These are phyloP conservation scores for Ganoderma leucocontextum DNA, from an alignment of 1,284 basidiomycete species.

Conservation along the genomic window DNA sequence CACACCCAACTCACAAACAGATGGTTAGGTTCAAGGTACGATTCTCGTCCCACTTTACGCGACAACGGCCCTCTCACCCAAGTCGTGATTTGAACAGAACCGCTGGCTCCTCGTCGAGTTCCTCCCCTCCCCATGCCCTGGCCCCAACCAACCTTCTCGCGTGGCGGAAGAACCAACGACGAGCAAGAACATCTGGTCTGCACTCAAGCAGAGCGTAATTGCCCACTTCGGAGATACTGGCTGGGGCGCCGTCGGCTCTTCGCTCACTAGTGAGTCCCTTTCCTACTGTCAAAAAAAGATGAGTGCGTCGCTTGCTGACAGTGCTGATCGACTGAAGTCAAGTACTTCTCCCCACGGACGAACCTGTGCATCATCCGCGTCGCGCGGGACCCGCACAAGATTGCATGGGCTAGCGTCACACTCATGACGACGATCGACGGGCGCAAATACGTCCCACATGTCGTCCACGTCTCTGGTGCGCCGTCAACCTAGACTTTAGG, in stretches of 20 bases:
- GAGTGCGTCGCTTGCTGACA: neutral
- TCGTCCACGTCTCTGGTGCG: constrained; percentile 79
- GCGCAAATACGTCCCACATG: constrained; percentile 65
- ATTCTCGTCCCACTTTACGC: no score
- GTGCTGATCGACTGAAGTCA: constrained; percentile 57
- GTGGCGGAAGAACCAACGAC: constrained; percentile 33
- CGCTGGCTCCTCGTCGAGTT: constrained; percentile 83
- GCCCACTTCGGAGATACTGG: constrained; percentile 80
- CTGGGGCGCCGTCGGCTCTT: constrained; percentile 79
- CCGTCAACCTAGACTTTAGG: neutral
- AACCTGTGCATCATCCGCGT: constrained; percentile 82
- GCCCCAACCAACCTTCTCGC: constrained; percentile 13
- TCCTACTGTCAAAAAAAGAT: neutral
- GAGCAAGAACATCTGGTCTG: constrained; percentile 68
- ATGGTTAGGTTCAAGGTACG: constrained; percentile 70
- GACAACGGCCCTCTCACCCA: constrained; percentile 10
- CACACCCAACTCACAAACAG: neutral
- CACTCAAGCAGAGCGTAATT: constrained; percentile 75
- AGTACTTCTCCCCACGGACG: constrained; percentile 83
- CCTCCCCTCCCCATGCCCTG: constrained; percentile 49
- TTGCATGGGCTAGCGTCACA: constrained; percentile 78
- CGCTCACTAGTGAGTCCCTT: constrained; percentile 62
- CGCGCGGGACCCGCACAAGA: constrained; percentile 74
- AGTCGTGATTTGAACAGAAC: constrained; percentile 54
- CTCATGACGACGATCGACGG: constrained; percentile 69